A percentile compares a stretch with the other conserved stretches of the same genome.
phyloP scores from a whole-genome alignment of 2,329 filamentous ascomycete genomes.

The Xylogone sp. region DNA sequence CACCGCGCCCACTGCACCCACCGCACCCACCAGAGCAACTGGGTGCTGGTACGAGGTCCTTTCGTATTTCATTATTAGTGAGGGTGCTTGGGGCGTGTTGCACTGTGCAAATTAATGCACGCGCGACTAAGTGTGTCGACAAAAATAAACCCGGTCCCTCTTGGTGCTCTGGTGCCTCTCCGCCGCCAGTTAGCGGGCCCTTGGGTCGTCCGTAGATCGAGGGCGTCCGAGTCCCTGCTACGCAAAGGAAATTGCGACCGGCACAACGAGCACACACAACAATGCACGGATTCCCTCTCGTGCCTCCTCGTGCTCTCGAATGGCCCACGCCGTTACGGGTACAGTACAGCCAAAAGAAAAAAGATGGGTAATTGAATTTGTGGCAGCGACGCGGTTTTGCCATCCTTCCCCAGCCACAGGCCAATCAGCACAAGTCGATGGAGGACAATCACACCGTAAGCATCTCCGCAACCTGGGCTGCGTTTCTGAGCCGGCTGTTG shows the following conservation, averaged over 20 bases:
- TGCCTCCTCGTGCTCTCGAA: no score
- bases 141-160: neutral
- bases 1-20: neutral
- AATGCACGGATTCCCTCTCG: neutral
- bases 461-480: neutral
- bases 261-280: neutral
- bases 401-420: neutral
- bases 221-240: neutral
- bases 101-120: neutral
- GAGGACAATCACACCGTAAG: neutral
- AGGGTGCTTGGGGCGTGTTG: neutral
- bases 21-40: neutral
- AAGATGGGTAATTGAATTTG: no score
- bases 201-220: neutral
- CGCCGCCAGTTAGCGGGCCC: neutral
- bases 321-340: no score
- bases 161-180: neutral
- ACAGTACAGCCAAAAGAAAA: no score
- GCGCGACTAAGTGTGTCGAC: neutral
- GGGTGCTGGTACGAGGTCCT: neutral
- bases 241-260: neutral
- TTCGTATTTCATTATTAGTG: neutral
- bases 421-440: neutral
- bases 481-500: neutral
- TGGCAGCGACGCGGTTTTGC: no score